Evolutionary conservation across 2,329 filamentous ascomycete genomes (phyloP).

Genomic region (Fusarium sp.): DNA sequence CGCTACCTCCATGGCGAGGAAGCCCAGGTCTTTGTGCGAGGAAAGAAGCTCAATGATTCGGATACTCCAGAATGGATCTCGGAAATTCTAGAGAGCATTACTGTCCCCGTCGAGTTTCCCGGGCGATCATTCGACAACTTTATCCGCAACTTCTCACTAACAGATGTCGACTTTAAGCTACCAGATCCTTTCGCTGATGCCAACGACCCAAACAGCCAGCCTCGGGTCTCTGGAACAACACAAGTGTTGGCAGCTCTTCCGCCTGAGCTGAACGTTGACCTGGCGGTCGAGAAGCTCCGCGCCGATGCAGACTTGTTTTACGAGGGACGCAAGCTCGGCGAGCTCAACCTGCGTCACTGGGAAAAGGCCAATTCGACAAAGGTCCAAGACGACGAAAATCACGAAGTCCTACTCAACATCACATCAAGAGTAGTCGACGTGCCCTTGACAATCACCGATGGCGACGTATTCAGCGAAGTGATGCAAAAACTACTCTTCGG

Average conservation of each 20-base stretch:
- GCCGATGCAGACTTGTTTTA: constrained; percentile 85
- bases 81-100: constrained; percentile 80
- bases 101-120: constrained; percentile 83
- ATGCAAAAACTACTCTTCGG: constrained; percentile 83
- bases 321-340: constrained; percentile 76
- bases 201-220: constrained; percentile 73
- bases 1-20: constrained; percentile 82
- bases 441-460: constrained; percentile 82
- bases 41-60: constrained; percentile 70
- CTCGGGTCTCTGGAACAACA: constrained; percentile 83
- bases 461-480: constrained; percentile 78
- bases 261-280: constrained; percentile 82
- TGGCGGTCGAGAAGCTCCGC: constrained; percentile 78
- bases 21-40: constrained; percentile 82
- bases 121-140: constrained; percentile 81
- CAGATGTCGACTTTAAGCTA: constrained; percentile 83
- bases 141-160: constrained; percentile 86
- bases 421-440: constrained; percentile 78
- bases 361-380: constrained; percentile 83
- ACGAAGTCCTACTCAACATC: constrained; percentile 72
- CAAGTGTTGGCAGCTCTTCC: constrained; percentile 80
- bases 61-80: constrained; percentile 83
- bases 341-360: constrained; percentile 81
- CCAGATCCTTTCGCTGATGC: constrained; percentile 82
- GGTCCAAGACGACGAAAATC: constrained; percentile 61